Evolutionary conservation across 1,284 basidiomycete species (phyloP), one percentile per base, ranked within the genome.

Genomic region (Vanrija humicola): DNA sequence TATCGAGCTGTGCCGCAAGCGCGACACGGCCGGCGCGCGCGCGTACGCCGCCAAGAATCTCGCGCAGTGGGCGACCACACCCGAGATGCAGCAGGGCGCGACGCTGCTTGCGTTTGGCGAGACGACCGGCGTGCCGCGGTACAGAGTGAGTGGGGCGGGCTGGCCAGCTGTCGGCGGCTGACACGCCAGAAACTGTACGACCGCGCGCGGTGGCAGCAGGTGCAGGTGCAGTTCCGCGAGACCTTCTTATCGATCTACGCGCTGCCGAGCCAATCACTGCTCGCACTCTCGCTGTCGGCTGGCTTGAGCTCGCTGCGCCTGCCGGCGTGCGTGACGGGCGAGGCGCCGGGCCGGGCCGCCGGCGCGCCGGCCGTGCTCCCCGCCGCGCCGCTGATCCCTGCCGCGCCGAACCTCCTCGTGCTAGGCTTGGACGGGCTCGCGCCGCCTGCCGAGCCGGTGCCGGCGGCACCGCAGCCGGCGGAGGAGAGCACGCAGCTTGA

Each of bases 251-350:
- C 82, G 43, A 81, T 96, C 43, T 91, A 94, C 72, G 86, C 85
- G 10, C 81, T 96, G 28, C 90, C 93, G 1, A 85, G 87, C 1
- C 87, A 93, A 64, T 88, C 92, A 0, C 81, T 94, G 6, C 82
- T 97, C 8, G 83, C 90, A 63, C 84, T 96, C 18, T 85, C 91
- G 0, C 82, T 95, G 54, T 92, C 90, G 61, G 90, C 89, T 7
- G 94, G 94, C 3, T 81, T 97, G 3, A 85, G 89, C 3, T 86
- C 90, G 1, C 81, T 97, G 54, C 93, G 93, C 67, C 81, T 92
- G 3, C 89, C 90, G 0, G 83, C 86, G 8, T 75, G 73, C 43
- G 68, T 93, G 84, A 61, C 46, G 42, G 12, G 10, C 34, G 34
- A 34, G 34, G 34, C 12, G 43, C 86, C 65, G 81, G 82, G 53